Base-by-base conservation (phyloP, 1,284 basidiomycete genomes). In the Hymenochaete sp. region DNA sequence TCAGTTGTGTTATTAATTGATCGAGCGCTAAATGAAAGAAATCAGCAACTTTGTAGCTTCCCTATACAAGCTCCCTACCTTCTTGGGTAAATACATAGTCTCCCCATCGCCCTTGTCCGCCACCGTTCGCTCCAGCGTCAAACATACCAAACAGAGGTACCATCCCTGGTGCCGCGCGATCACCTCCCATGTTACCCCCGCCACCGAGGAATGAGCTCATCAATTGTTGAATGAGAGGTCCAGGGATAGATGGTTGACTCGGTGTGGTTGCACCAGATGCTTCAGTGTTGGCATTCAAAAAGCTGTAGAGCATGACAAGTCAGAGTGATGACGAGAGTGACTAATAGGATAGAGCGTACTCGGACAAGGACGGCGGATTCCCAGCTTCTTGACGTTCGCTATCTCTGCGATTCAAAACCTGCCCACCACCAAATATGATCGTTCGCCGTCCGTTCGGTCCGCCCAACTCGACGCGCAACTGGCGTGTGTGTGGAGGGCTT, bases 71-170 rank as follows among this genome's bases (percentile, higher is more conserved):
- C 13, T 26, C 52, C 60, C 29, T 47, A 76, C 85, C 83, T 71
- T 87, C 82, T 63, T 89, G 84, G 52, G 77, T 83, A 56, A 87
- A 82, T 9, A 84, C 84, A 64, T 88, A 89, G 58, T 89, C 85
- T 8, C 86, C 86, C 77, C 77, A 76, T 54, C 74, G 63, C 14
- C 80, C 79, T 35, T 60, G 59, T 70, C 67, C 19, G 66, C 52
- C 3, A 66, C 59, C 5, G 21, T 35, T 35, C 5, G 5, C 13
- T 6, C 5, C 13, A n/a, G n/a, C n/a, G n/a, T n/a, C n/a, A n/a
- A n/a, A n/a, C n/a, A n/a, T n/a, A n/a, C n/a, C n/a, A n/a, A n/a
- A n/a, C n/a, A n/a, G n/a, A n/a, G n/a, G n/a, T n/a, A n/a, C n/a
- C n/a, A n/a, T n/a, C n/a, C n/a, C n/a, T n/a, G n/a, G 47, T 58